Conservation (phyloP, 1,284 basidiomycete genomes). For the Cutaneotrichosporon daszewskae region DNA sequence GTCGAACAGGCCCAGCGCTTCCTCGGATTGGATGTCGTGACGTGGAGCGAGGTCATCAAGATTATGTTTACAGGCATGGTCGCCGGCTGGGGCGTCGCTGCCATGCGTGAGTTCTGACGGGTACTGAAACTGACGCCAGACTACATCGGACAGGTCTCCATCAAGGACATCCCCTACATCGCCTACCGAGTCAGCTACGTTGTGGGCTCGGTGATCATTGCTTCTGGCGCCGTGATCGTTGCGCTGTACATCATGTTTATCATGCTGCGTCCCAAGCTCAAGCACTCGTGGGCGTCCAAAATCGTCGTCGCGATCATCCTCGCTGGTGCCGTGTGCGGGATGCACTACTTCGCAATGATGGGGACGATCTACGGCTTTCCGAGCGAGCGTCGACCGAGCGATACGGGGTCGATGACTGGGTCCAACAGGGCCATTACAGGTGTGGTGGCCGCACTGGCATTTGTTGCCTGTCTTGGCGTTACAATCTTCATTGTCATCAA, state of each 20-base stretch:
- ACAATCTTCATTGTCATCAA: constrained; percentile 44
- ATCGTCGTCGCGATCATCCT: constrained; percentile 46
- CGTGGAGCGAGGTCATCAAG: constrained; percentile 43
- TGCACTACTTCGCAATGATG: constrained; percentile 47
- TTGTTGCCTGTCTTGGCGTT: constrained; percentile 46
- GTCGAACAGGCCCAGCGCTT: constrained; percentile 24
- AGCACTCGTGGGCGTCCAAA: constrained; percentile 49
- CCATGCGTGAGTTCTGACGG: constrained; percentile 46
- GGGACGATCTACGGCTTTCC: constrained; percentile 43
- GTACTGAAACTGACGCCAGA: constrained; percentile 26
- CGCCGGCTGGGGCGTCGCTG: constrained; percentile 49
- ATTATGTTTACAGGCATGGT: constrained; percentile 46
- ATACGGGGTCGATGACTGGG: constrained; percentile 22
- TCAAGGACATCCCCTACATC: constrained; percentile 47
- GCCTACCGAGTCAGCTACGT: constrained; percentile 45
- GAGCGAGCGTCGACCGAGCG: constrained; percentile 15
- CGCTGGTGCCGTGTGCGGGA: constrained; percentile 44
- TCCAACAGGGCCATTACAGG: constrained; percentile 45
- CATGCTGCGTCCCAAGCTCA: constrained; percentile 50
- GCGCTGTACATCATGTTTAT: constrained; percentile 52
- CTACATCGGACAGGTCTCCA: constrained; percentile 50
- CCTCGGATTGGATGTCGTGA: constrained; percentile 46
- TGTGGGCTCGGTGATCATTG: constrained; percentile 48
- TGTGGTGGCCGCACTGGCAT: constrained; percentile 48
- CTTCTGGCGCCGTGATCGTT: constrained; percentile 46